Evolutionary conservation across 345 rosid genomes (phyloP).

Genomic region (Brassica napus): DNA sequence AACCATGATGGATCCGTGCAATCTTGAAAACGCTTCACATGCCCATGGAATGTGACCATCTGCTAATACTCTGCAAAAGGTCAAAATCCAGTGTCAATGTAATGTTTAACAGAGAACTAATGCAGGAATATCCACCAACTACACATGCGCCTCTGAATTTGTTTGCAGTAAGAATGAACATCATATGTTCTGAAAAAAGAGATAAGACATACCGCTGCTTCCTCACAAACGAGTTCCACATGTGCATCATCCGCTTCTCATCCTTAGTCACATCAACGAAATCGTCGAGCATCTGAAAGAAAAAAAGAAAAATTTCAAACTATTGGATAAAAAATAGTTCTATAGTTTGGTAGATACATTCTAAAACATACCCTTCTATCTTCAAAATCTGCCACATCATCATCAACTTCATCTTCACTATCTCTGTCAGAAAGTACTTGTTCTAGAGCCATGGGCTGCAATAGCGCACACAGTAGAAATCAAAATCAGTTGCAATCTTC

Average conservation of each 20-base stretch:
- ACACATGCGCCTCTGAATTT: constrained; percentile 2
- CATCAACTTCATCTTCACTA: constrained; percentile 99
- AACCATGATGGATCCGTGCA: constrained; percentile 73
- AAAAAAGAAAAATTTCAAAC: neutral
- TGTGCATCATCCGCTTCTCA: constrained; percentile 96
- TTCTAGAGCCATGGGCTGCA: constrained; percentile 89
- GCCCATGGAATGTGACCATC: constrained; percentile 99
- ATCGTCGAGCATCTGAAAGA: constrained; percentile 95
- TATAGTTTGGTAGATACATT: constrained; percentile 15
- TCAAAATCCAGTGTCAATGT: constrained; percentile 22
- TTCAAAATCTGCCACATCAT: constrained; percentile 98
- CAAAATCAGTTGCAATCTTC: constrained; percentile 13
- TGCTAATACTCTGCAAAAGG: constrained; percentile 74
- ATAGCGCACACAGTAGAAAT: constrained; percentile 20
- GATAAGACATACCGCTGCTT: constrained; percentile 72
- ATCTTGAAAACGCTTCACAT: constrained; percentile 86
- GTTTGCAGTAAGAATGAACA: constrained; percentile 7
- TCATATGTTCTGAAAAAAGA: constrained; percentile 22
- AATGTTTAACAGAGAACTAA: neutral
- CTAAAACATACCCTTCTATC: constrained; percentile 78
- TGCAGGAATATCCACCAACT: neutral
- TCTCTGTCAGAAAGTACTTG: constrained; percentile 94
- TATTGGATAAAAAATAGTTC: too few species aligned
- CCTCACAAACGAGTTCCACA: constrained; percentile 98
- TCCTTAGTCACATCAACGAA: constrained; percentile 96